Evolutionary conservation across 208 protist species (phyloP).

Genomic region (Tritrichomonas musculus): DNA sequence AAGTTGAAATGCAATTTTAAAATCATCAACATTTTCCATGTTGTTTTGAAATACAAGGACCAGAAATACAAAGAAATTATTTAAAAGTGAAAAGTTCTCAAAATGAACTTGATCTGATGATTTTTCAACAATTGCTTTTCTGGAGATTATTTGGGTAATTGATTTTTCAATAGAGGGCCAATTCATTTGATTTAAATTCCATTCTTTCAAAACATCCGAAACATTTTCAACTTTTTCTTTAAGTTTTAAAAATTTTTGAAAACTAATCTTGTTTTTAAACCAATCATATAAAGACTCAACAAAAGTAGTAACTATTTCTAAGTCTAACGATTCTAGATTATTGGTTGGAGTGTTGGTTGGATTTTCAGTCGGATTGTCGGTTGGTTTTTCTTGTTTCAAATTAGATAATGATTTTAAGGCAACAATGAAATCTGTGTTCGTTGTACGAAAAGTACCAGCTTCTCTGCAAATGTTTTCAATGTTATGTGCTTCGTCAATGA

Average conservation of each 20-base stretch:
- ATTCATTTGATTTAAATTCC: too few relatives aligned
- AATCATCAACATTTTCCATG: neutral
- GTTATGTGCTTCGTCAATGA: constrained; percentile 37
- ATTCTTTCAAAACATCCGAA: too few relatives aligned
- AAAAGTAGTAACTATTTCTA: neutral
- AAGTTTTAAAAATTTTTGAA: too few relatives aligned
- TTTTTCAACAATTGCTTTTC: too few relatives aligned
- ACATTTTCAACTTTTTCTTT: neutral
- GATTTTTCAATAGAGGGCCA: too few relatives aligned
- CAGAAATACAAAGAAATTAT: neutral
- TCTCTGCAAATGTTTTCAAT: constrained; percentile 22
- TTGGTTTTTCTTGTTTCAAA: too few relatives aligned
- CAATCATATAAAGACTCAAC: neutral
- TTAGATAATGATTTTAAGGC: neutral
- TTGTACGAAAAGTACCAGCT: neutral
- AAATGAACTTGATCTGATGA: neutral
- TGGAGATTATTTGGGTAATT: too few relatives aligned
- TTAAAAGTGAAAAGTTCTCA: neutral
- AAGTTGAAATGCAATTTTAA: neutral
- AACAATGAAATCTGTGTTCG: neutral
- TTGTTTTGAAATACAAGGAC: neutral
- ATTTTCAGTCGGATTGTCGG: too few relatives aligned
- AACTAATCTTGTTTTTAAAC: neutral
- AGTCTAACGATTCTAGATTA: too few relatives aligned
- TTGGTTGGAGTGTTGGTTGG: too few relatives aligned